Evolutionary conservation across 2,329 filamentous ascomycete genomes (phyloP).

Genomic region (Aspergillus sp.): DNA sequence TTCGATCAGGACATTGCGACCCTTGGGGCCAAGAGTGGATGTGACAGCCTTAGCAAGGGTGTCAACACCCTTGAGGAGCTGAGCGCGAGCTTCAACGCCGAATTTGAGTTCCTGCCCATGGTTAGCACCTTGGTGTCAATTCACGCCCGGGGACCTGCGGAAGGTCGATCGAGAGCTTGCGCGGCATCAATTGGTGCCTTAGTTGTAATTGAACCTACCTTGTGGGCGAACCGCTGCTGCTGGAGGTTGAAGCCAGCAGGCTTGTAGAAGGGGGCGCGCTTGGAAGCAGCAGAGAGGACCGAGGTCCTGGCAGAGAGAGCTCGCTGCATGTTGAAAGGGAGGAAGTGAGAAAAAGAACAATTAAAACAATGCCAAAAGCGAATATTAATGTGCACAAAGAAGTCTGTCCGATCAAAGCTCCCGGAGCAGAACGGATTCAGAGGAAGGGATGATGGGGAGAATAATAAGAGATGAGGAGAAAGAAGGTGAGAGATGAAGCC

Average conservation of each 20-base stretch:
- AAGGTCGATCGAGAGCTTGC: conserved; percentile 9
- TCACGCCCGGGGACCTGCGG: conserved; percentile 22
- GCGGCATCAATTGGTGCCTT: neutral
- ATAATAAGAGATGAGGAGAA: conserved; percentile 26
- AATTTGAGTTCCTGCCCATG: conserved; percentile 85
- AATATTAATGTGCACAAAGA: conserved; percentile 21
- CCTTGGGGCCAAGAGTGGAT: conserved; percentile 95
- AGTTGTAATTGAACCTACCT: conserved; percentile 60
- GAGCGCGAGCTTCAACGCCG: conserved; percentile 86
- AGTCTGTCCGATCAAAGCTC: conserved; percentile 35
- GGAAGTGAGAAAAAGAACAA: conserved; percentile 23
- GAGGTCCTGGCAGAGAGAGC: conserved; percentile 84
- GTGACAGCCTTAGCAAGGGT: conserved; percentile 95
- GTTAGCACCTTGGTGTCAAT: conserved; percentile 28
- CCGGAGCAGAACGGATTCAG: conserved; percentile 31
- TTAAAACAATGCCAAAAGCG: conserved; percentile 22
- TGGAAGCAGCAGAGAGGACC: conserved; percentile 65
- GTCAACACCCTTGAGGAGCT: conserved; percentile 90
- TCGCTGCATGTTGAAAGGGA: conserved; percentile 77
- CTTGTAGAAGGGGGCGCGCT: conserved; percentile 60
- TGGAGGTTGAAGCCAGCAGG: conserved; percentile 69
- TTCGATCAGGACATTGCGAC: conserved; percentile 97
- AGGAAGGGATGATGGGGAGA: conserved; percentile 33
- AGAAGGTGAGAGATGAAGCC: conserved; percentile 38
- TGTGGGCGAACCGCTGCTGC: conserved; percentile 95